Base-by-base conservation (phyloP, 208 protist species). In the Angomonas desouzai region DNA sequence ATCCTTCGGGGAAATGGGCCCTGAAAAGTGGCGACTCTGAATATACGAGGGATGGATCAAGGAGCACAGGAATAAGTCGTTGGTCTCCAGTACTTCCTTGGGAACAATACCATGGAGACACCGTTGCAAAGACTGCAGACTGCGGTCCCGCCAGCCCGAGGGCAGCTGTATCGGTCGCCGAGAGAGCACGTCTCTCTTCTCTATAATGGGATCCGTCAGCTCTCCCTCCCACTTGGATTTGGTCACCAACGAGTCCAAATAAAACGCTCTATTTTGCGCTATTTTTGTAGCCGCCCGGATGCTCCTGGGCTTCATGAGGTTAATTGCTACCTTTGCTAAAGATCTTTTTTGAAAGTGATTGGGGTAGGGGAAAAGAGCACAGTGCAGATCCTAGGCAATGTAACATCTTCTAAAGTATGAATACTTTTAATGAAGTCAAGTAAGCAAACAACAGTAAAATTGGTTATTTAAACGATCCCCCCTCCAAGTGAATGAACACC, bases 41-140 rank as follows among this genome's bases (percentile, higher is more conserved):
- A 87, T 67, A 58, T 81, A 92, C 36, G 77, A 87, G 4, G 89
- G 89, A 47, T 94, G 89, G 20, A 94, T 74, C 18, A 94, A 68
- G 0, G 85, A 68, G 64, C 83, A 87, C 25, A 87, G 62, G 72
- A 92, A 90, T 40, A 76, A 74, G 57, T 94, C 89, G 11, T 55
- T 77, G 38, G 55, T 25, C 0, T 38, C 38, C 22, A 86, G 20
- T 20, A 62, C 48, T 27, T 63, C 48, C 22, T 22, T 53, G 32
- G 74, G 63, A 25, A 91, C 73, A 11, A 93, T 51, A n/a, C 70
- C 81, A 20, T 74, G 62, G 27, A 82, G 69, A 4, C 76, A 66
- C 13, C 34, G 28, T 28, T 72, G 55, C 23, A 91, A 65, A 23
- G 71, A 68, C 3, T 40, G 23, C 0, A 65, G 53, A 3, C 71